Percentiles rank a stretch among this genome's conserved stretches.
phyloP scores from a whole-genome alignment of 1,284 basidiomycete genomes.

The Leccinum subatratum region DNA sequence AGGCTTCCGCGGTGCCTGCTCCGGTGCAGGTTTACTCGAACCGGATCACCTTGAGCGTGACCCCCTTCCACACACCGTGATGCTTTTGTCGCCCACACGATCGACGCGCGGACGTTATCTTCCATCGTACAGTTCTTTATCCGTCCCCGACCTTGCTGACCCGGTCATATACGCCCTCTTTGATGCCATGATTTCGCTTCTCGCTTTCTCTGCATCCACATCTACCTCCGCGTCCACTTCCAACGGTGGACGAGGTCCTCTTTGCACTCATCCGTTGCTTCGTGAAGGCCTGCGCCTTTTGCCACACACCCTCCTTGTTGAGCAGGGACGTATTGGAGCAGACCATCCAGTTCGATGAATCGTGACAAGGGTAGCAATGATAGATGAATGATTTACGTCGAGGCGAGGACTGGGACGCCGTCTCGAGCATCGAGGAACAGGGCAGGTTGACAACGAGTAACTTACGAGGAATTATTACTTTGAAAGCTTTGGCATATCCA shows the following conservation, averaged over 20 bases:
- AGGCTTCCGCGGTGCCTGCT: slow-evolving; percentile 22
- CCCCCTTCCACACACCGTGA: slow-evolving; percentile 41
- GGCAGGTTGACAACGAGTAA: too few species aligned
- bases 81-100: slow-evolving; percentile 40
- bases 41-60: slow-evolving; percentile 35
- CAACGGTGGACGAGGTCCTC: slow-evolving; percentile 18
- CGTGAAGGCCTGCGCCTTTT: slow-evolving; percentile 47
- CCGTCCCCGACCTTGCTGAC: slow-evolving; percentile 41
- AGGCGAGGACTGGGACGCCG: too few species aligned
- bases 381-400: too few species aligned
- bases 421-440: too few species aligned
- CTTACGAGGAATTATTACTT: too few species aligned
- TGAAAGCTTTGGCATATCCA: too few species aligned
- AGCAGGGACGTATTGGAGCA: too few species aligned
- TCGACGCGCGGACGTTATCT: slow-evolving; percentile 45
- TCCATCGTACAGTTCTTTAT: slow-evolving; percentile 47
- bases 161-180: slow-evolving; percentile 48
- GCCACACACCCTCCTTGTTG: slow-evolving; percentile 34
- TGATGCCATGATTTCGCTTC: slow-evolving; percentile 37
- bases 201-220: slow-evolving; percentile 4
- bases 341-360: too few species aligned
- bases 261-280: slow-evolving; percentile 42
- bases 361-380: too few species aligned
- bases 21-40: slow-evolving; percentile 21
- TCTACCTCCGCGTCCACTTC: slow-evolving; percentile 11